Evolutionary conservation across 129 eudicot genomes (phyloP), one percentile per base, ranked within the genome.

Genomic region (Arctium minus): DNA sequence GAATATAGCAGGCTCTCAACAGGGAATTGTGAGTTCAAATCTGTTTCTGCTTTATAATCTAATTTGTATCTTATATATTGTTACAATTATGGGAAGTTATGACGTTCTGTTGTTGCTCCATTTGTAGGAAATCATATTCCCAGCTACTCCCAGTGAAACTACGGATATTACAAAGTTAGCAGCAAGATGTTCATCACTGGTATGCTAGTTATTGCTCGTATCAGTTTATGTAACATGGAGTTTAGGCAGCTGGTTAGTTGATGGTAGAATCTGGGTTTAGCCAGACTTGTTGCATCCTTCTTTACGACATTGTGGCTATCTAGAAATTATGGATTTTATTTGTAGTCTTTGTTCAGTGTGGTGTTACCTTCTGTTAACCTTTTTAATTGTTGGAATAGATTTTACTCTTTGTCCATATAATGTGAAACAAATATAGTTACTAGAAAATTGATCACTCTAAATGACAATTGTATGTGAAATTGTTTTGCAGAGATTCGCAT

Each of bases 101-200:
- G 33, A 74, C 10, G 12, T 79, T 90, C 27, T 22, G 27, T 8
- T 12, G 71, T 65, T 82, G 73, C 42, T 33, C 32, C 48, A 73
- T 72, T 65, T 81, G 72, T 77, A 96, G 99, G 97, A 82, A 27
- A 86, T 90, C 75, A 79, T 96, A 62, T 96, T 96, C 86, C 97
- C 94, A 68, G 84, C 85, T 75, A 82, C 74, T 78, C 68, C 75
- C 50, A 80, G 81, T 85, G 98, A 89, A 88, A 71, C 88, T 30
- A 93, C 94, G 11, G 87, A 93, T 86, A 91, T 96, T 30, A 88
- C 90, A 74, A 86, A 86, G 75, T 32, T 96, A 79, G 92, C 97
- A 36, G 87, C 89, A 53, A 89, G 84, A 87, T 88, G 91, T 76
- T 93, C 99, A 48, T 88, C 99, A 60, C 83, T 96, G 98, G 99